These are phyloP conservation scores for Penstemon davidsonii DNA, from an alignment of 257 asterid genomes.

Conservation along the genomic window DNA sequence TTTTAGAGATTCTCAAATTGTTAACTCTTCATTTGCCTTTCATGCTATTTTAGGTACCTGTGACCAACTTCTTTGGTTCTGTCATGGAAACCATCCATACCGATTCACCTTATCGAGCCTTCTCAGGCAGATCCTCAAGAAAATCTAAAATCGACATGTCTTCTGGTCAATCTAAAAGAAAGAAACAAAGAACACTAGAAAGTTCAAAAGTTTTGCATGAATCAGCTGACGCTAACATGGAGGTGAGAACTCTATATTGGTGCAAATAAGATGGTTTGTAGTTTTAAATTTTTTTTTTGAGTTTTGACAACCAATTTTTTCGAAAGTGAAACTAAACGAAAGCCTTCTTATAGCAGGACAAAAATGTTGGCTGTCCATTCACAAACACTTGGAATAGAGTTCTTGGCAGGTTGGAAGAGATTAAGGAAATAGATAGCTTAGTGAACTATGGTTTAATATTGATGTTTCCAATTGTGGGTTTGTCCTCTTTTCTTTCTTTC, in stretches of 20 bases:
- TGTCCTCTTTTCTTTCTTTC: constrained; percentile 67
- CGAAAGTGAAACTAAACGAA: constrained; percentile 23
- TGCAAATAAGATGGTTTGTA: background rate
- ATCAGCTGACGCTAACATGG: constrained; percentile 33
- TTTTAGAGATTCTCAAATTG: background rate
- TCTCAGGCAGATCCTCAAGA: constrained; percentile 37
- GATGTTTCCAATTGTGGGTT: constrained; percentile 58
- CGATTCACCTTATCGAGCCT: constrained; percentile 68
- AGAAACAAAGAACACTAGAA: constrained; percentile 33
- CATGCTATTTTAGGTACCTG: constrained; percentile 64
- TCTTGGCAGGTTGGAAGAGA: constrained; percentile 46
- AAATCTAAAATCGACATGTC: constrained; percentile 38
- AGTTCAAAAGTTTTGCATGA: constrained; percentile 45
- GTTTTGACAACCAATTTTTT: background rate
- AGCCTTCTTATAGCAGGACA: constrained; percentile 41
- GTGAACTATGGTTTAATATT: constrained; percentile 67
- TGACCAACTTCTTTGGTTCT: constrained; percentile 94
- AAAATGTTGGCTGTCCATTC: constrained; percentile 60
- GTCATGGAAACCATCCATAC: constrained; percentile 93
- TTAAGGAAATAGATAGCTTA: constrained; percentile 48
- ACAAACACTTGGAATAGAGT: constrained; percentile 56
- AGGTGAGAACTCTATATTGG: constrained; percentile 40
- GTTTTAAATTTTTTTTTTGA: background rate
- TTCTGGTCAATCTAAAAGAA: constrained; percentile 34
- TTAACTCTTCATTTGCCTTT: constrained; percentile 18